Evolutionary conservation across 1,139 yeast genomes (phyloP), one percentile per base, ranked within the genome.

Genomic region (Geotrichum aggregatum): DNA sequence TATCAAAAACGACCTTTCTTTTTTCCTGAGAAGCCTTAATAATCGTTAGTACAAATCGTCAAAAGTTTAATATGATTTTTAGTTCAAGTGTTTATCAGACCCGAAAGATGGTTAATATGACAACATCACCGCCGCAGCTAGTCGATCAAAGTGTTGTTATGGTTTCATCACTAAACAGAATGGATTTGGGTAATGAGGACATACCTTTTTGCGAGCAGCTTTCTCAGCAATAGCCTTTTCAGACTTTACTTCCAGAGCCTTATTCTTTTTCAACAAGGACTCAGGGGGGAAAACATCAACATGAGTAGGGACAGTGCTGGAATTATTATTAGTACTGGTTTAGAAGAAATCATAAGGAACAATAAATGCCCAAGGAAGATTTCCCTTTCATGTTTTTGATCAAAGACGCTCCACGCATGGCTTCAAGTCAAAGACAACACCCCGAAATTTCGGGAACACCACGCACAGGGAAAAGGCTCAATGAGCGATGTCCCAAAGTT

Each of bases 71-170:
- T n/a, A 30, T 33, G 30, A 8, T 16, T 30, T 19, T 11, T n/a
- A 7, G 14, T 35, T 56, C 41, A 21, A 34, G 36, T 38, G 41
- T 34, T 54, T 51, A 70, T 89, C 97, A 89, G 98, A 77, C 96
- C 95, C 95, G 98, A 89, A 89, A 89, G 98, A 89, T 89, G 97
- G 98, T 89, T 88, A 84, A 84, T 85, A 75, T 79, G 82, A 83
- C 73, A 91, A 87, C 96, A 84, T 73, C 96, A 89, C 84, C 68
- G 96, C 68, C 60, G 54, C 45, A 53, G 67, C 71, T 67, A 68
- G 71, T 61, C 66, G 66, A 58, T 46, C 44, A 40, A 34, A 50
- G 51, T 40, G 40, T 39, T 55, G 52, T 58, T 59, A 50, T 53
- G 56, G 48, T 56, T 51, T 52, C 56, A 58, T 53, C 60, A 52